phyloP scores from a whole-genome alignment of 2,329 filamentous ascomycete genomes.

The Xylaria sp. region DNA sequence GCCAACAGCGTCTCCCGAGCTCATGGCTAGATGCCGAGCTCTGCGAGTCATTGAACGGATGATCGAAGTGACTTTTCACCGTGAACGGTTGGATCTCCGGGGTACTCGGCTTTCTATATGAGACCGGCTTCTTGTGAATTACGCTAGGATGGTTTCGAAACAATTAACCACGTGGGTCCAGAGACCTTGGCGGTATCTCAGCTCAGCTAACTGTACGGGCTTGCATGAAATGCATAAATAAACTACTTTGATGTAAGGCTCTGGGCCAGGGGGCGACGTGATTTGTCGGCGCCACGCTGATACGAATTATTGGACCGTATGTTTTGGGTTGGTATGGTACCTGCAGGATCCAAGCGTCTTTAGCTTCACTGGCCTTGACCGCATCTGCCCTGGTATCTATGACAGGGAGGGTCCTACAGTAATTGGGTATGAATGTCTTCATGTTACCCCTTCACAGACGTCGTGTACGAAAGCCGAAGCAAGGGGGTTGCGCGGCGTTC shows the following conservation, averaged over 20 bases:
- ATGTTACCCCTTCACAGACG: background rate
- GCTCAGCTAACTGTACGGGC: slow-evolving; percentile 16
- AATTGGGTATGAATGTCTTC: slow-evolving; percentile 16
- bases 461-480: background rate
- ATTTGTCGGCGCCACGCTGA: slow-evolving; percentile 28
- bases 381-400: slow-evolving; percentile 10
- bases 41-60: slow-evolving; percentile 17
- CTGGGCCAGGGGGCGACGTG: slow-evolving; percentile 2
- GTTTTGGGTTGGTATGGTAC: slow-evolving; percentile 20
- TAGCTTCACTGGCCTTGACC: slow-evolving; percentile 18
- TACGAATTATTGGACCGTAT: slow-evolving; percentile 4
- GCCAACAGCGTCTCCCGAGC: background rate
- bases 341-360: slow-evolving; percentile 29
- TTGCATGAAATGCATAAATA: slow-evolving; percentile 22
- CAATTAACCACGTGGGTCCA: slow-evolving; percentile 28
- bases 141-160: slow-evolving; percentile 26
- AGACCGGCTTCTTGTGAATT: slow-evolving; percentile 6
- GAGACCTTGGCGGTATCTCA: slow-evolving; percentile 26
- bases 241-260: background rate
- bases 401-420: background rate
- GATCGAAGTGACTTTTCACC: slow-evolving; percentile 21
- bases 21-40: slow-evolving; percentile 17
- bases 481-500: background rate
- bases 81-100: background rate
- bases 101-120: slow-evolving; percentile 21